Conservation (phyloP, 495 filamentous ascomycete species). For the Aspergillus avenaceus region DNA sequence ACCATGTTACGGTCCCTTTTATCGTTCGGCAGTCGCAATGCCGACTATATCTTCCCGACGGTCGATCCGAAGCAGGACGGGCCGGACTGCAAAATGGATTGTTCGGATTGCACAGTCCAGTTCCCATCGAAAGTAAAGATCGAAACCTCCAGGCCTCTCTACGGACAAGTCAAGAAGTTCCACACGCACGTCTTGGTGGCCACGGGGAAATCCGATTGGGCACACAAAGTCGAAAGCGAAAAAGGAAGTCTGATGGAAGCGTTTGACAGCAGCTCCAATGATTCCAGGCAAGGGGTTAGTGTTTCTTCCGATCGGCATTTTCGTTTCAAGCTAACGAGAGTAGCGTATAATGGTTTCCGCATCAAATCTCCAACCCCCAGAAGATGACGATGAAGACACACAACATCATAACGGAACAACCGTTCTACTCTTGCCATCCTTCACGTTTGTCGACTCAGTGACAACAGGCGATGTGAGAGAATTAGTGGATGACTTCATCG, state of each 20-base stretch:
- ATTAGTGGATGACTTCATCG: slow-evolving; percentile 65
- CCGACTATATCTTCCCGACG: slow-evolving; percentile 39
- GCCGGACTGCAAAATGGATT: slow-evolving; percentile 82
- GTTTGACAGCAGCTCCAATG: slow-evolving; percentile 52
- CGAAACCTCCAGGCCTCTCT: slow-evolving; percentile 70
- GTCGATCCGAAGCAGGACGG: slow-evolving; percentile 71
- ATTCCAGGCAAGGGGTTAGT: slow-evolving; percentile 70
- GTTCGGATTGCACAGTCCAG: slow-evolving; percentile 68
- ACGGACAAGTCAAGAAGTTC: slow-evolving; percentile 82
- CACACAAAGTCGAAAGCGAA: slow-evolving; percentile 76
- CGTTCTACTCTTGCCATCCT: slow-evolving; percentile 81
- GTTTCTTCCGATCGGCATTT: neutral
- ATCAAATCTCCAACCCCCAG: slow-evolving; percentile 70
- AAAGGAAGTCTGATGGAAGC: slow-evolving; percentile 91
- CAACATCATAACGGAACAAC: slow-evolving; percentile 69
- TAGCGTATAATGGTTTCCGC: slow-evolving; percentile 88
- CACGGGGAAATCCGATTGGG: slow-evolving; percentile 92
- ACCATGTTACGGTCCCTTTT: slow-evolving; percentile 37
- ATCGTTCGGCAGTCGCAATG: slow-evolving; percentile 19
- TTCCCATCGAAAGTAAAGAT: slow-evolving; percentile 71
- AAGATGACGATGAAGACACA: slow-evolving; percentile 32
- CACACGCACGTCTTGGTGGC: slow-evolving; percentile 84
- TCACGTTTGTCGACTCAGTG: slow-evolving; percentile 78
- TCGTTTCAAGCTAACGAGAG: slow-evolving; percentile 3
- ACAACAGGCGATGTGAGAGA: slow-evolving; percentile 61